phyloP scores from a whole-genome alignment of 2,329 filamentous ascomycete genomes.

The Arthrobotrys sphaeroides region DNA sequence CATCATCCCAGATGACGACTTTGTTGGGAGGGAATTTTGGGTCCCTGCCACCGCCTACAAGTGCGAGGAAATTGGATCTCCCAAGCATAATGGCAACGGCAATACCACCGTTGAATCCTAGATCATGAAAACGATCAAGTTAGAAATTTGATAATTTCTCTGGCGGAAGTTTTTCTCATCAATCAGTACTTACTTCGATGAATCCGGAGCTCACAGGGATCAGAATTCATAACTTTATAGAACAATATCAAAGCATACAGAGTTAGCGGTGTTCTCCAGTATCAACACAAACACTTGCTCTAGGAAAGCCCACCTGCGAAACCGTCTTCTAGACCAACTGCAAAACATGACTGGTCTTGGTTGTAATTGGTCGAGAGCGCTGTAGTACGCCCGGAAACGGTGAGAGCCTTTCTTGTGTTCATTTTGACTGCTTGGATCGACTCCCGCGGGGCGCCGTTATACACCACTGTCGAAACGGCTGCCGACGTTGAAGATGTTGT shows the following conservation, averaged over 20 bases:
- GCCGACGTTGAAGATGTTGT: constrained; percentile 25
- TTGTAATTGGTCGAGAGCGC: constrained; percentile 90
- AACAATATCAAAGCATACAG: background rate
- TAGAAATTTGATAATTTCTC: constrained; percentile 55
- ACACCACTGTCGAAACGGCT: constrained; percentile 1
- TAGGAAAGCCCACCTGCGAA: constrained; percentile 74
- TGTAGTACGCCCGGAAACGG: constrained; percentile 75
- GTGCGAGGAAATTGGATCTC: constrained; percentile 83
- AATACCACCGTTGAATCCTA: constrained; percentile 82
- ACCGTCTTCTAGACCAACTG: constrained; percentile 84
- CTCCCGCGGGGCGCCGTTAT: background rate
- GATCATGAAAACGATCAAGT: background rate
- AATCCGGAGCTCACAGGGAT: constrained; percentile 75
- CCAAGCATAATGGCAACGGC: constrained; percentile 87
- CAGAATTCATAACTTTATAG: constrained; percentile 74
- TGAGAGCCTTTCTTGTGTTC: constrained; percentile 89
- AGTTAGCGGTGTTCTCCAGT: constrained; percentile 23
- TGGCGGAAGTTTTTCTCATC: background rate
- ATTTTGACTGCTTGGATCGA: constrained; percentile 68
- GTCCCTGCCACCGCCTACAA: constrained; percentile 85
- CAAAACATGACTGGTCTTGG: constrained; percentile 82
- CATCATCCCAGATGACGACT: constrained; percentile 91
- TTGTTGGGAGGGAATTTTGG: constrained; percentile 90
- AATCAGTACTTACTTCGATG: constrained; percentile 65
- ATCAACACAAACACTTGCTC: constrained; percentile 30